These are phyloP conservation scores for Fusarium kyushuense DNA, from an alignment of 2,329 filamentous ascomycete genomes.

Conservation along the genomic window DNA sequence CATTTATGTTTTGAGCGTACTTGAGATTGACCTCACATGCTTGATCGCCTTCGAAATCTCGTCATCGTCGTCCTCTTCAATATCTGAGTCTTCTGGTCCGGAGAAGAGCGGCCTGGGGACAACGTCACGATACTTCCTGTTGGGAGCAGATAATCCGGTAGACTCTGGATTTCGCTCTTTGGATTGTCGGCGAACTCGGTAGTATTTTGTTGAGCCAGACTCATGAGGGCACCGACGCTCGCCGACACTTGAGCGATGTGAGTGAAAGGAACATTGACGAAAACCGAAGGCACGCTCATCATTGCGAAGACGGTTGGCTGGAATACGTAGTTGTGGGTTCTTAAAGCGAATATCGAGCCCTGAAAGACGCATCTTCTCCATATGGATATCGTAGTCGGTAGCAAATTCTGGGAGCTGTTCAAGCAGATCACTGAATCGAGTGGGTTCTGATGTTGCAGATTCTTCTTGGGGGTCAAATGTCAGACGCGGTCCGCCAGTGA, in stretches of 20 bases:
- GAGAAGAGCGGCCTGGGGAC: conserved; percentile 49
- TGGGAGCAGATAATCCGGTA: conserved; percentile 41
- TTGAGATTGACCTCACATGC: conserved; percentile 50
- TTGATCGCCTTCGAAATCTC: conserved; percentile 48
- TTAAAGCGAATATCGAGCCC: conserved; percentile 66
- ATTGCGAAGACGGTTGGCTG: conserved; percentile 66
- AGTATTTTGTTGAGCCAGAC: conserved; percentile 32
- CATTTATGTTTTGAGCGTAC: conserved; percentile 46
- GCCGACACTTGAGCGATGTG: conserved; percentile 66
- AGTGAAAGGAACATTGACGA: conserved; percentile 71
- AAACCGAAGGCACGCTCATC: conserved; percentile 71
- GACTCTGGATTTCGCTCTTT: conserved; percentile 33
- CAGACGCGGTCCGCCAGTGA: conserved; percentile 54
- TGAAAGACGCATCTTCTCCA: conserved; percentile 64
- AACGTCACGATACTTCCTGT: conserved; percentile 38
- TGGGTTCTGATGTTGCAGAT: conserved; percentile 47
- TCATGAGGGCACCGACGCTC: conserved; percentile 66
- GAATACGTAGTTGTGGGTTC: conserved; percentile 70
- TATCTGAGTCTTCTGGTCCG: conserved; percentile 31
- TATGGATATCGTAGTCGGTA: conserved; percentile 64
- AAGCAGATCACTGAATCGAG: conserved; percentile 59
- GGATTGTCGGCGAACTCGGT: conserved; percentile 13
- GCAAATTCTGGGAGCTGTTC: conserved; percentile 59
- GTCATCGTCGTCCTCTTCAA: conserved; percentile 50
- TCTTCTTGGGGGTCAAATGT: conserved; percentile 49